Percentiles rank a stretch among this genome's conserved stretches.
phyloP scores from a whole-genome alignment of 345 rosid genomes.

The Balakata baccata region DNA sequence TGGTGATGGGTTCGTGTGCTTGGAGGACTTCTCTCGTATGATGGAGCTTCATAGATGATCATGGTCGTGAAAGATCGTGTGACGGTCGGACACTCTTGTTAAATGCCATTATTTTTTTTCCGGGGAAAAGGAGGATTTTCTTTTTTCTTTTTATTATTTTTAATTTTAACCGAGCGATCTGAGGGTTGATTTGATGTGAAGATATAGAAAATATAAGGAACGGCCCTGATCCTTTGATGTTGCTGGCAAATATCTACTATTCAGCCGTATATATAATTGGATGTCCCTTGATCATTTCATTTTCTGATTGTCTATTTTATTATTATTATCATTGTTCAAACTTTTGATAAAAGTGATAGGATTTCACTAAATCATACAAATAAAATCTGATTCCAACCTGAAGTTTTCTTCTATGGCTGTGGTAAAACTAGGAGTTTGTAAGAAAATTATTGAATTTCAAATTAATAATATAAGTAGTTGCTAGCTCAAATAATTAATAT shows the following conservation, averaged over 20 bases:
- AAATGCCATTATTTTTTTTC: not conserved
- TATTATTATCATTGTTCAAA: too few relatives aligned
- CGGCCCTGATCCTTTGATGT: slow-evolving; percentile 4
- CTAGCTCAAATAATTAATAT: too few relatives aligned
- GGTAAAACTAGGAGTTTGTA: too few relatives aligned
- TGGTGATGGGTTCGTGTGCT: slow-evolving; percentile 87
- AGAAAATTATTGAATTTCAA: too few relatives aligned
- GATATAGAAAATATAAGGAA: not conserved
- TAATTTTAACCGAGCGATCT: not conserved
- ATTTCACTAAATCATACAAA: too few relatives aligned
- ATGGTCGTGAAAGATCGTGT: not conserved
- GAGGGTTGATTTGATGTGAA: not conserved
- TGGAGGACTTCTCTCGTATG: slow-evolving; percentile 75
- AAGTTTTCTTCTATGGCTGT: too few relatives aligned
- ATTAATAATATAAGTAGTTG: too few relatives aligned
- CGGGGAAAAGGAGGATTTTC: too few relatives aligned
- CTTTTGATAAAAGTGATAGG: too few relatives aligned
- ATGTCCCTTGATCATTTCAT: not conserved
- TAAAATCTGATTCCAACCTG: too few relatives aligned
- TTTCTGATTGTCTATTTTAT: too few relatives aligned
- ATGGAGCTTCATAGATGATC: slow-evolving; percentile 47
- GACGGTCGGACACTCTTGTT: not conserved
- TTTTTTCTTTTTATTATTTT: too few relatives aligned
- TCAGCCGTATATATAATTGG: not conserved
- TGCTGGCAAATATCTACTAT: not conserved